These are phyloP conservation scores for Bruguiera parviflora DNA, from an alignment of 345 rosid genomes.

Conservation along the genomic window DNA sequence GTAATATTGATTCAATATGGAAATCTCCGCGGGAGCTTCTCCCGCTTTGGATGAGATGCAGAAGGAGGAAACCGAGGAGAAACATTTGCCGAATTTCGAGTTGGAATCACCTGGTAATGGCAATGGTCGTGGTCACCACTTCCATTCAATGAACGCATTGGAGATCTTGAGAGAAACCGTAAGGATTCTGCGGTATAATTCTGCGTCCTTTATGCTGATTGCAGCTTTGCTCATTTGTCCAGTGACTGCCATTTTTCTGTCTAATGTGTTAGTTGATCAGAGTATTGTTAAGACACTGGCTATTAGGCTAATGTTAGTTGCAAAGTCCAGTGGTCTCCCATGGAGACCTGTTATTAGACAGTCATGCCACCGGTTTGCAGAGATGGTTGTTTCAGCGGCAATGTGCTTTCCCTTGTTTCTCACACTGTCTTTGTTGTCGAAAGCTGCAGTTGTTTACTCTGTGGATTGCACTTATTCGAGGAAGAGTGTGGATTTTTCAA, in stretches of 20 bases:
- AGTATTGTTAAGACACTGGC: slow-evolving; percentile 56
- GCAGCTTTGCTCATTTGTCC: slow-evolving; percentile 71
- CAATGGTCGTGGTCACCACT: slow-evolving; percentile 25
- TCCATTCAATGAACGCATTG: slow-evolving; percentile 68
- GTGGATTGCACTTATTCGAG: slow-evolving; percentile 76
- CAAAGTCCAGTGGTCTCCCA: slow-evolving; percentile 73
- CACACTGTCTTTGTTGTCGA: slow-evolving; percentile 57
- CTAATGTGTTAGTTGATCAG: slow-evolving; percentile 68
- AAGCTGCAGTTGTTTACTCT: slow-evolving; percentile 77
- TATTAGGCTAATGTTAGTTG: slow-evolving; percentile 56
- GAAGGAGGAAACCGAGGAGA: slow-evolving; percentile 34
- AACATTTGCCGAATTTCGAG: slow-evolving; percentile 36
- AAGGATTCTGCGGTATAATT: slow-evolving; percentile 72
- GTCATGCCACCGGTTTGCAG: slow-evolving; percentile 64
- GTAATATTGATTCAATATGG: slow-evolving; percentile 33
- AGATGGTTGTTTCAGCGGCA: slow-evolving; percentile 59
- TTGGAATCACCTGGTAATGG: slow-evolving; percentile 29
- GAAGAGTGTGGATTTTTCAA: slow-evolving; percentile 44
- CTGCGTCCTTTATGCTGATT: slow-evolving; percentile 55
- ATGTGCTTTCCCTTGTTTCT: slow-evolving; percentile 74
- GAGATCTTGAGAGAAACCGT: slow-evolving; percentile 89
- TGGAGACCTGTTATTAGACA: slow-evolving; percentile 57
- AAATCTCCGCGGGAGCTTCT: slow-evolving; percentile 31
- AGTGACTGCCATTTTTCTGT: slow-evolving; percentile 60
- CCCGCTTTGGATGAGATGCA: slow-evolving; percentile 31